Evolutionary conservation across 768 basidiomycete genomes (phyloP).

Genomic region (Leccinum pellstonianum): DNA sequence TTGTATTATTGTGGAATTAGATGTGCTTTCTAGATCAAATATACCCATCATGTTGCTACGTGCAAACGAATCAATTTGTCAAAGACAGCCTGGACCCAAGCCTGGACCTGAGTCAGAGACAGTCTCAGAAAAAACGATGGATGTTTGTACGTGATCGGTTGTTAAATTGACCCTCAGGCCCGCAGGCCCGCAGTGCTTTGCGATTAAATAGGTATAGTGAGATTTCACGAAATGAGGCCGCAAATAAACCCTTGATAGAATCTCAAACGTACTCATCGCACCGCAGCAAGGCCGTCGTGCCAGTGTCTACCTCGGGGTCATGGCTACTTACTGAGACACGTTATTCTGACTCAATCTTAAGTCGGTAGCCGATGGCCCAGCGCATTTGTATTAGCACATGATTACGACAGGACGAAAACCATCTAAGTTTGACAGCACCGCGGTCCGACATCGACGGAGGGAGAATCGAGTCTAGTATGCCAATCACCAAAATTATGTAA

Average conservation of each 20-base stretch:
- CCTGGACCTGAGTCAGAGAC: neutral
- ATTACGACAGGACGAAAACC: neutral
- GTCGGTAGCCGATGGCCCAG: neutral
- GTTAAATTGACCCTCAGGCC: neutral
- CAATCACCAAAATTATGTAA: slow-evolving; percentile 11
- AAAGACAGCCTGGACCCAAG: neutral
- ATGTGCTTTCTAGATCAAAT: slow-evolving; percentile 21
- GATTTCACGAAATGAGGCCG: neutral
- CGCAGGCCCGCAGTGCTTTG: neutral
- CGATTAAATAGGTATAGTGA: slow-evolving; percentile 1
- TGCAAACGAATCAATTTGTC: neutral
- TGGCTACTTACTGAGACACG: slow-evolving; percentile 1
- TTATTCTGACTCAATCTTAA: neutral
- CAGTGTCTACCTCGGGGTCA: neutral
- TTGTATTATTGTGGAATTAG: slow-evolving; percentile 17
- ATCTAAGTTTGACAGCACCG: slow-evolving; percentile 5
- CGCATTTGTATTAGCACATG: slow-evolving; percentile 1
- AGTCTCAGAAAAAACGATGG: neutral
- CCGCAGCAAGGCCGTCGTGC: neutral
- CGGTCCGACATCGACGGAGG: neutral
- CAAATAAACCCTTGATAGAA: slow-evolving; percentile 2
- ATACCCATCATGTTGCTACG: slow-evolving; percentile 21
- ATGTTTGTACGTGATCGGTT: slow-evolving; percentile 18
- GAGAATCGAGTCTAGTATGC: neutral
- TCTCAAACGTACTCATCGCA: neutral